Percentiles rank a stretch among this genome's conserved stretches.
phyloP scores from a whole-genome alignment of 169 alveolate species.

The Blepharisma undulans region DNA sequence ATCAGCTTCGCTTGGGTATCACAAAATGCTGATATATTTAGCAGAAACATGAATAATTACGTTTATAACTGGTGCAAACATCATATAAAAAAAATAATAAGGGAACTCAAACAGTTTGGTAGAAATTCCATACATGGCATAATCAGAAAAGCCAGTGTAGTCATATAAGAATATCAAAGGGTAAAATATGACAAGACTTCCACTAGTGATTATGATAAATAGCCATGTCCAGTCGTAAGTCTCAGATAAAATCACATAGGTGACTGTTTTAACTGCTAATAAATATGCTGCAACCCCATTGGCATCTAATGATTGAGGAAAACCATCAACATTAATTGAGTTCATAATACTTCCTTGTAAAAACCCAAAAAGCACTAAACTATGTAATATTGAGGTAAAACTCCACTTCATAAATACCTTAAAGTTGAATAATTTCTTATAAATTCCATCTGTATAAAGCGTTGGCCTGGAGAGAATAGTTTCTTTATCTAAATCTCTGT shows the following conservation, averaged over 20 bases:
- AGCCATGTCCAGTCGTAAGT: neutral
- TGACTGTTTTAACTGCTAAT: neutral
- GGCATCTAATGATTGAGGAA: neutral
- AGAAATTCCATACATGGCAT: slow-evolving; percentile 71
- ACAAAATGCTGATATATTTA: neutral
- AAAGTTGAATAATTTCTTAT: slow-evolving; percentile 30
- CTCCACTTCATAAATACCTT: slow-evolving; percentile 26
- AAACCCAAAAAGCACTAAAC: neutral
- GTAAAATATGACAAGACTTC: neutral
- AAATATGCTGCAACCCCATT: neutral
- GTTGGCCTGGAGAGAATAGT: neutral
- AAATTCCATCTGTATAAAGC: slow-evolving; percentile 37
- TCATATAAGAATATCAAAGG: neutral
- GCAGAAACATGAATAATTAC: neutral
- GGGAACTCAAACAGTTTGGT: slow-evolving; percentile 63
- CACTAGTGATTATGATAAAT: neutral
- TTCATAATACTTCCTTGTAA: neutral
- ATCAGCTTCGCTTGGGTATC: neutral
- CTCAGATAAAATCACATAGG: neutral
- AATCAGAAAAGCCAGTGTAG: neutral
- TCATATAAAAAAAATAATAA: slow-evolving; percentile 58
- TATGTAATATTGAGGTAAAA: neutral
- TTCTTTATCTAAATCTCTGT: slow-evolving; percentile 45
- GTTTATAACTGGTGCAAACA: slow-evolving; percentile 24
- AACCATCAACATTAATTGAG: neutral